Evolutionary conservation across 2,329 filamentous ascomycete genomes (phyloP).

Genomic region (Sarocladium strictum): DNA sequence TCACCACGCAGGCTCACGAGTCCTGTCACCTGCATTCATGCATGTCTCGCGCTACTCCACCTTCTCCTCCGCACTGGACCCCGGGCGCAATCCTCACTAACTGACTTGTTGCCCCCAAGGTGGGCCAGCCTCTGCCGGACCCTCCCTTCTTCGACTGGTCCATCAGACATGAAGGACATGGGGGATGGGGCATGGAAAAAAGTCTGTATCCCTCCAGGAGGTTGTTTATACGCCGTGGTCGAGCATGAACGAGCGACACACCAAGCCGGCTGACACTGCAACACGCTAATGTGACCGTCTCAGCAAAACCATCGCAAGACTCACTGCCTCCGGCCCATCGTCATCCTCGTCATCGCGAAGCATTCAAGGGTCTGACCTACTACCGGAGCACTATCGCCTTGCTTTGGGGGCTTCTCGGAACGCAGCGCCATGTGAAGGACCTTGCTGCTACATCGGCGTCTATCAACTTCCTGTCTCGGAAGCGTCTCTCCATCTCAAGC

Average conservation of each 20-base stretch:
- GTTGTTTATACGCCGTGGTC: no score
- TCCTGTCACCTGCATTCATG: background rate
- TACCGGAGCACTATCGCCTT: slow-evolving; percentile 5
- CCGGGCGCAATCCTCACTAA: background rate
- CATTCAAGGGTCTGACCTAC: background rate
- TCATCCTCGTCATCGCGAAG: background rate
- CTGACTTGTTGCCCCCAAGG: background rate
- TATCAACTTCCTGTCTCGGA: slow-evolving; percentile 5
- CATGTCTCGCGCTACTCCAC: background rate
- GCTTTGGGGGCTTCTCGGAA: background rate
- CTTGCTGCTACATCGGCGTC: background rate
- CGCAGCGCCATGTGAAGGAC: background rate
- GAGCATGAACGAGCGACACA: no score
- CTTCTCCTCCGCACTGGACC: slow-evolving; percentile 1
- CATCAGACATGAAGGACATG: background rate
- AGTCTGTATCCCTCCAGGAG: no score
- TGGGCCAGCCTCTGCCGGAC: slow-evolving; percentile 1
- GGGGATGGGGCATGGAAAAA: no score
- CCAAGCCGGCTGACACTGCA: no score
- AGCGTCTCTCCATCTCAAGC: background rate
- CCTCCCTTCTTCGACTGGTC: background rate
- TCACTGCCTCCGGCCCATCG: no score
- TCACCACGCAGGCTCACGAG: background rate
- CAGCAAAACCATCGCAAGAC: no score
- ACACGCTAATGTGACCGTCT: no score